Conservation (phyloP, 495 filamentous ascomycete species). For the Daldinia concentrica region DNA sequence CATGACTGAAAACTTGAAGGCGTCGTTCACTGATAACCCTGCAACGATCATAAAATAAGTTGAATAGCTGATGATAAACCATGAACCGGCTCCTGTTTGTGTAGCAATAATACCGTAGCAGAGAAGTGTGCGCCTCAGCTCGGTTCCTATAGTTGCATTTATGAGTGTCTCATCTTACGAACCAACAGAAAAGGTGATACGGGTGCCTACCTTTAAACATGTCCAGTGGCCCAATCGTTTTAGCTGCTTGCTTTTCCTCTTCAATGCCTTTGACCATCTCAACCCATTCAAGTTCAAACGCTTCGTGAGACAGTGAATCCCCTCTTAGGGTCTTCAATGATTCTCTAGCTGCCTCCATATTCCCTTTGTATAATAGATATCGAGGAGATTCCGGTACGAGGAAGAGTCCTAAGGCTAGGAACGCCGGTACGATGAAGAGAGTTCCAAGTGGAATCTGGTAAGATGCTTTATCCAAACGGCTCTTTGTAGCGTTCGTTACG, state of each 20-base stretch:
- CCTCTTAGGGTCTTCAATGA: conserved; percentile 47
- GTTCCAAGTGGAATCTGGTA: conserved; percentile 65
- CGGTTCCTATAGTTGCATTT: conserved; percentile 37
- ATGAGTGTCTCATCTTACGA: conserved; percentile 24
- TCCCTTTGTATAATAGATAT: conserved; percentile 52
- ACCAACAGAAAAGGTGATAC: not conserved
- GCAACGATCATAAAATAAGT: conserved; percentile 55
- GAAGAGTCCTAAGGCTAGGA: conserved; percentile 57
- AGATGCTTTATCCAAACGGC: conserved; percentile 42
- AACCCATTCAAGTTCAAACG: conserved; percentile 49
- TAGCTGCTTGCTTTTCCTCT: conserved; percentile 48
- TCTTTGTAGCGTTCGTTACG: conserved; percentile 50
- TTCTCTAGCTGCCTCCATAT: conserved; percentile 44
- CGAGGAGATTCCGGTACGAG: conserved; percentile 67
- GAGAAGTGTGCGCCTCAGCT: conserved; percentile 51
- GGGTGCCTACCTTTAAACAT: conserved; percentile 45
- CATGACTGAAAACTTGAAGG: conserved; percentile 53
- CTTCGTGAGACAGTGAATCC: conserved; percentile 42
- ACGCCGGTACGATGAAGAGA: conserved; percentile 61
- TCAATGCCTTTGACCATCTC: conserved; percentile 53
- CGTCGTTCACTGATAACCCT: conserved; percentile 49
- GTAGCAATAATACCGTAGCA: conserved; percentile 52
- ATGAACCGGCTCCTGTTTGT: conserved; percentile 49
- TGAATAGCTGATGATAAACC: conserved; percentile 55
- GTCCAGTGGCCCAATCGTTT: conserved; percentile 46